Base-by-base conservation (phyloP, 495 filamentous ascomycete species). In the Penicillium subrubescens region DNA sequence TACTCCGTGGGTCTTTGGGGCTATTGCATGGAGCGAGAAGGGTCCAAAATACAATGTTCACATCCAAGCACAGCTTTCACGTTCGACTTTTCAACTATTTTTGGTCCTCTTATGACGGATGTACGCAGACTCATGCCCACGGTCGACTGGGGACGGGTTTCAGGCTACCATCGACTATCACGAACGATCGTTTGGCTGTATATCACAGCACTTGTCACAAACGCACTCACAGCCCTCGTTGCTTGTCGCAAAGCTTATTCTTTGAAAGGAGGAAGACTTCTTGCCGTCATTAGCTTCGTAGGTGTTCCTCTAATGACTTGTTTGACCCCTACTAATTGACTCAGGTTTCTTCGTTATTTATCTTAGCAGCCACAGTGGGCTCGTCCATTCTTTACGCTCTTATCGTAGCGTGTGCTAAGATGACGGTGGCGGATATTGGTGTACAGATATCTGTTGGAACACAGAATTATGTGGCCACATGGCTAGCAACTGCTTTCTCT, bases 1-100 rank as follows among this genome's bases (percentile, higher is more conserved):
- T 48, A 48, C 44, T 48, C 44, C 12, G 44, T 48, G 44, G 44
- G 44, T 25, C 44, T 48, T 48, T 48, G 44, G 44, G 21, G 44
- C 44, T 48, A 48, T 48, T 48, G 44, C 21, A 48, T 48, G 44
- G 21, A 48, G 44, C 44, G 44, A 48, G 44, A 48, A 48, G 44
- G 44, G 44, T n/a, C 44, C 44, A 48, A 48, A 48, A 48, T 48
- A 48, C 44, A 48, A 48, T 48, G 44, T 48, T 48, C 44, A 48
- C 44, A 48, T 48, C 44, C 44, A 48, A 48, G 44, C 44, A n/a
- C n/a, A n/a, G n/a, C n/a, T n/a, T n/a, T n/a, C n/a, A n/a, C n/a
- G n/a, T n/a, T n/a, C n/a, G n/a, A n/a, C n/a, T n/a, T n/a, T n/a
- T n/a, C n/a, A n/a, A n/a, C n/a, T n/a, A n/a, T n/a, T n/a, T n/a